Conservation (phyloP, 257 asterid genomes). For the Solanum bulbocastanum region DNA sequence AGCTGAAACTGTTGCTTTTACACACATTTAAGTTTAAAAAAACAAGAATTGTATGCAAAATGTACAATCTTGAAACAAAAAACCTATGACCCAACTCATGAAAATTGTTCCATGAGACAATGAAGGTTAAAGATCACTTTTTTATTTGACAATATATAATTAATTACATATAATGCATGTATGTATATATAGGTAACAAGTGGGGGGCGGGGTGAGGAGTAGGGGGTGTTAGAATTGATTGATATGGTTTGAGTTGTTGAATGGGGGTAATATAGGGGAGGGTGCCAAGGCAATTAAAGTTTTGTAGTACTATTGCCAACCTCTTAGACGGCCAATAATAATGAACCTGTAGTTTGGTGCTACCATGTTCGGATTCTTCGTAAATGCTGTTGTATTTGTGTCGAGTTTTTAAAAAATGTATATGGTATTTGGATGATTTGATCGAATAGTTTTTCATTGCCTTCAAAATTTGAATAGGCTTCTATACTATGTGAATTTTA, state of each 20-base stretch:
- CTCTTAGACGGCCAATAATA: conserved; percentile 45
- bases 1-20: not conserved
- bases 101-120: not conserved
- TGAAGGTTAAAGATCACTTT: not conserved
- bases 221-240: not conserved
- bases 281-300: conserved; percentile 55
- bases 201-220: not conserved
- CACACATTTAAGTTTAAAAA: not conserved
- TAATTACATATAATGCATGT: not conserved
- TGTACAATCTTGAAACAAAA: not conserved
- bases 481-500: no score
- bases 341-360: not conserved
- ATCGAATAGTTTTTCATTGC: no score
- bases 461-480: not conserved
- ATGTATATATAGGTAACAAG: not conserved
- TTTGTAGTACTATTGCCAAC: conserved; percentile 34
- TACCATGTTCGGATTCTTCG: fast-evolving
- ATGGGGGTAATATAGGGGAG: conserved; percentile 26
- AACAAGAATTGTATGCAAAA: conserved; percentile 9
- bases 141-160: not conserved
- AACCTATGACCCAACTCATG: not conserved
- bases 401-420: not conserved
- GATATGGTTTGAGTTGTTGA: not conserved
- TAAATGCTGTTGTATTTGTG: fast-evolving
- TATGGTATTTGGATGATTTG: not conserved